Conservation (phyloP, 768 basidiomycete species). For the Nidula microcarpa region DNA sequence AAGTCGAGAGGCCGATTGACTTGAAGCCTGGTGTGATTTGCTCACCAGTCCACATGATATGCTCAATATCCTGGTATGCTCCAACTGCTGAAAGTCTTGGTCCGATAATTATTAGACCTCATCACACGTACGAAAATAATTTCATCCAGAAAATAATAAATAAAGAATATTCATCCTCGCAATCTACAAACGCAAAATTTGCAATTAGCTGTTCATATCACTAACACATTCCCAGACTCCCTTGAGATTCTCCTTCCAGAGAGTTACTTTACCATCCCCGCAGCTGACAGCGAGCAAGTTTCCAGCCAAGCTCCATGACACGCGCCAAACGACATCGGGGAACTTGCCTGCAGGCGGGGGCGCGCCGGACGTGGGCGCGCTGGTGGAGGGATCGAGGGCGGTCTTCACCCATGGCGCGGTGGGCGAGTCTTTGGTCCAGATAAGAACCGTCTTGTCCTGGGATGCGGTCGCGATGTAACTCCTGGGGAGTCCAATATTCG, state of each 20-base stretch:
- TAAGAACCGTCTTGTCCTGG: slow-evolving; percentile 87
- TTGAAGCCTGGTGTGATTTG: no score
- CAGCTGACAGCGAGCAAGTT: slow-evolving; percentile 96
- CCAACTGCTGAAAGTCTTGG: no score
- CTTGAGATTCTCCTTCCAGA: slow-evolving; percentile 97
- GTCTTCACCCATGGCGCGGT: slow-evolving; percentile 77
- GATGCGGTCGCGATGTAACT: slow-evolving; percentile 96
- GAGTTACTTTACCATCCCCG: slow-evolving; percentile 94
- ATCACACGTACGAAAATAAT: neutral
- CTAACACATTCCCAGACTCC: slow-evolving; percentile 97
- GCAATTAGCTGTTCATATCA: slow-evolving; percentile 79
- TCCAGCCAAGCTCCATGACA: slow-evolving; percentile 95
- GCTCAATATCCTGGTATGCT: no score
- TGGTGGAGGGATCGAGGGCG: slow-evolving; percentile 67
- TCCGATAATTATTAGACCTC: neutral
- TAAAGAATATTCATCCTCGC: neutral
- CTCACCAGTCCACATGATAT: no score
- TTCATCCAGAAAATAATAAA: neutral
- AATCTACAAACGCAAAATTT: slow-evolving; percentile 4
- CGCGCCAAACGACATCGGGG: slow-evolving; percentile 98
- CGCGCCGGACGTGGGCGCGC: slow-evolving; percentile 40
- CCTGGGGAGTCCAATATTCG: slow-evolving; percentile 91
- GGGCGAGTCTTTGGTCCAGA: slow-evolving; percentile 87
- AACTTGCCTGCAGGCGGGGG: slow-evolving; percentile 69
- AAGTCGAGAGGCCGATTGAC: no score